Conservation (phyloP, 2,329 filamentous ascomycete species). For the Epichloe glyceriae region DNA sequence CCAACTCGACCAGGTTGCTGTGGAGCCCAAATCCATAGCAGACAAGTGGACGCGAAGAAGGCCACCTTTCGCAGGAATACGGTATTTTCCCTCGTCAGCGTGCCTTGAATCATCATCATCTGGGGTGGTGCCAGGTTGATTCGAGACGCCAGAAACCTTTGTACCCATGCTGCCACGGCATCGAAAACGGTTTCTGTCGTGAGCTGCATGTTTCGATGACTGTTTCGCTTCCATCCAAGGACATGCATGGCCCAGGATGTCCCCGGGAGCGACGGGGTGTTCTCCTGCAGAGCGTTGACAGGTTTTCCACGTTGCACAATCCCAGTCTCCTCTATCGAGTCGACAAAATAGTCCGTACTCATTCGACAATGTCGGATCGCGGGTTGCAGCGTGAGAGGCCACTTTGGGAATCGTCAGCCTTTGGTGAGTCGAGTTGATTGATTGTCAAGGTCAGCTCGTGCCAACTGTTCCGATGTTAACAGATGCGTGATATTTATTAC, state of each 20-base stretch:
- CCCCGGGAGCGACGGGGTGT: neutral
- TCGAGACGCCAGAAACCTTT: neutral
- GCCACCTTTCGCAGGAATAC: neutral
- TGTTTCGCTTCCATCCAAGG: neutral
- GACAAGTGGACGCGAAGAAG: neutral
- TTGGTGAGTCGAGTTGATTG: too few relatives aligned
- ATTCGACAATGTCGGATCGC: too few relatives aligned
- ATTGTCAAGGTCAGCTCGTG: too few relatives aligned
- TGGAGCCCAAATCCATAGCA: neutral
- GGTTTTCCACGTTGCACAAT: too few relatives aligned
- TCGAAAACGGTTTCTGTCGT: neutral
- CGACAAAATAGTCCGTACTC: too few relatives aligned
- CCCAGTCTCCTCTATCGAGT: too few relatives aligned
- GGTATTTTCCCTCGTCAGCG: neutral
- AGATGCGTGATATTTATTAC: too few relatives aligned
- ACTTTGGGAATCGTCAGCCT: too few relatives aligned
- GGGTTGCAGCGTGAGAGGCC: too few relatives aligned
- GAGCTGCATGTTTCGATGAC: neutral
- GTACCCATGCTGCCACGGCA: neutral
- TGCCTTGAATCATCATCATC: neutral
- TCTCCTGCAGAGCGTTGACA: too few relatives aligned
- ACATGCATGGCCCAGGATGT: neutral
- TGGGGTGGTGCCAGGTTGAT: neutral
- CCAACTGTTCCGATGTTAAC: neutral
- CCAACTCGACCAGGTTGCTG: neutral